Base-by-base conservation (phyloP, 192 early-diverging fungal genomes). In the Umbelopsis sp. region DNA sequence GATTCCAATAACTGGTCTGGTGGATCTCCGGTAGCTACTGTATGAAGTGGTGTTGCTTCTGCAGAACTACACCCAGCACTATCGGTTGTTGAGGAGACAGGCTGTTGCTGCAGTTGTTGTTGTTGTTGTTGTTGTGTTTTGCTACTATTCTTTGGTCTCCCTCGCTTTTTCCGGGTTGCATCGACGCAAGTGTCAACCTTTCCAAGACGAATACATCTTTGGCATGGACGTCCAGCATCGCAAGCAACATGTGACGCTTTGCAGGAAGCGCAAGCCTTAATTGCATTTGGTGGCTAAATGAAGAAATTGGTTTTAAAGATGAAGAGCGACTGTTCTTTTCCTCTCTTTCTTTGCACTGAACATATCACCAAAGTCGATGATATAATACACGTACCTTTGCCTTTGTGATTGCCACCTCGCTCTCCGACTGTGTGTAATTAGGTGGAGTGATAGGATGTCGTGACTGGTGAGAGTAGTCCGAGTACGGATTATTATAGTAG, bases 181-280 rank as follows among this genome's bases (percentile, higher is more conserved):
- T 69, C 68, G n/a, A 69, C 68, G 22, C 68, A 69, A n/a, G 68
- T 69, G 12, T 69, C 68, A 8, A 45, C 11, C 9, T 69, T 69
- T 6, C 68, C 68, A 21, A 69, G 45, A 20, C 68, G 47, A 20
- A 69, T 29, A 24, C 68, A 69, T 38, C 68, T 41, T 22, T 49
- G 68, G 10, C 68, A 69, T 10, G 68, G 68, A 22, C 68, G 68
- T n/a, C 47, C 68, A 31, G 51, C 7, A 16, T 69, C 68, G 45
- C 72, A 74, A 3, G 72, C 72, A 14, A 74, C 72, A 22, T 74
- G 72, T 14, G 56, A 66, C 8, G 72, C 72, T 41, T 74, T 74
- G 43, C 72, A 74, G 17, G 41, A 45, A 16, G 59, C 72, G 45
- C 72, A 74, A n/a, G 72, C 72, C 54, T 71, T 71, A 17, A 71